Evolutionary conservation across 257 asterid genomes (phyloP).

Genomic region (Salvia miltiorrhiza): DNA sequence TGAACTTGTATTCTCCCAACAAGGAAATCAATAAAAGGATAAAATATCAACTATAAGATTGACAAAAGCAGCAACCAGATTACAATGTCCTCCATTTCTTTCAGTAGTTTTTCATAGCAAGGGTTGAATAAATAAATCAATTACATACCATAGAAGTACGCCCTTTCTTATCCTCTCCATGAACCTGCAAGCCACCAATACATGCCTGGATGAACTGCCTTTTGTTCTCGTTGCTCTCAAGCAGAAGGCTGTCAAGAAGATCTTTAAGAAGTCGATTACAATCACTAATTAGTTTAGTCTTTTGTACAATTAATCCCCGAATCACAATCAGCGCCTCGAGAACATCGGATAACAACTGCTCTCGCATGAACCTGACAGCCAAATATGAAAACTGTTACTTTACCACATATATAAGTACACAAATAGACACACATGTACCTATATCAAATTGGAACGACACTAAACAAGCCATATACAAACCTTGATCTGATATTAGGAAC

Average conservation of each 20-base stretch:
- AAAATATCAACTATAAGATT: conserved; percentile 4
- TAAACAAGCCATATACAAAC: conserved; percentile 33
- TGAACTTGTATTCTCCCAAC: conserved; percentile 5
- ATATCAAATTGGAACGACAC: not conserved
- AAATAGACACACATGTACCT: not conserved
- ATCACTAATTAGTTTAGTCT: conserved; percentile 92
- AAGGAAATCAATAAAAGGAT: not conserved
- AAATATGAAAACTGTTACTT: conserved; percentile 11
- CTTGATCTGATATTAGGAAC: conserved; percentile 91
- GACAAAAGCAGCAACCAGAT: not conserved
- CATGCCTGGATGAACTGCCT: conserved; percentile 96
- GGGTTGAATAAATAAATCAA: conserved; percentile 10
- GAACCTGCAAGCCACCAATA: conserved; percentile 88
- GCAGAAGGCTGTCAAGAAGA: conserved; percentile 90
- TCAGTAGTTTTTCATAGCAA: not conserved
- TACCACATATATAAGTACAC: not conserved
- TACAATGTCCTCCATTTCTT: not conserved
- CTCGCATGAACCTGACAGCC: conserved; percentile 83
- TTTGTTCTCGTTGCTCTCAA: conserved; percentile 90
- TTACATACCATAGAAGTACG: conserved; percentile 82
- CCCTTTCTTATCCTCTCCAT: conserved; percentile 79
- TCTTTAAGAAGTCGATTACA: conserved; percentile 89
- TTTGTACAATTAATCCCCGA: conserved; percentile 92
- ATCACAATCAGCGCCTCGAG: conserved; percentile 98
- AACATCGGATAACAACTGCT: conserved; percentile 77